Evolutionary conservation across 495 filamentous ascomycete genomes (phyloP).

Genomic region (Annulohypoxylon stygium): DNA sequence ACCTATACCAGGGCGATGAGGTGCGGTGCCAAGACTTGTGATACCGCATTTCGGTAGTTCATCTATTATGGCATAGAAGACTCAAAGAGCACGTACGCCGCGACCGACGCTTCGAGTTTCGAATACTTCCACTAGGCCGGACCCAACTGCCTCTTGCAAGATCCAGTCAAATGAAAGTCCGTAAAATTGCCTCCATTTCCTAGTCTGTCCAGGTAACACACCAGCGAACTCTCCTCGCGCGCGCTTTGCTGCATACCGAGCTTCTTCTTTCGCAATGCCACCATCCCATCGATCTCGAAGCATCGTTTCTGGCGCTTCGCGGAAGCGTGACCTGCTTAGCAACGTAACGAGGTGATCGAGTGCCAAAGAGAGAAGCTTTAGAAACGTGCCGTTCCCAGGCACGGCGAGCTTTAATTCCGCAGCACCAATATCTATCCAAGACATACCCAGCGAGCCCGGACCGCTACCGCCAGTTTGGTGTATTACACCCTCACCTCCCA

Average conservation of each 20-base stretch:
- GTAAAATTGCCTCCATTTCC: constrained; percentile 85
- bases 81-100: constrained; percentile 66
- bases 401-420: constrained; percentile 72
- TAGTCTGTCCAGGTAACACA: constrained; percentile 79
- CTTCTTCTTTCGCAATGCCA: constrained; percentile 70
- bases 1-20: not conserved
- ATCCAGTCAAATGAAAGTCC: constrained; percentile 85
- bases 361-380: constrained; percentile 75
- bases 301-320: constrained; percentile 74
- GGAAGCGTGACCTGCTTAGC: constrained; percentile 71
- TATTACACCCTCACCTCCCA: constrained; percentile 70
- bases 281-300: constrained; percentile 87
- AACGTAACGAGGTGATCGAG: constrained; percentile 75
- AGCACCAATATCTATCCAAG: constrained; percentile 26
- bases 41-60: not conserved
- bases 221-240: constrained; percentile 76
- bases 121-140: constrained; percentile 85
- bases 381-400: constrained; percentile 78
- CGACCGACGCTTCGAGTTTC: constrained; percentile 85
- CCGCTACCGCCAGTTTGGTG: constrained; percentile 64
- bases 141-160: constrained; percentile 80
- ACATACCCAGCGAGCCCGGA: constrained; percentile 37
- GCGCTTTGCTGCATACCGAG: constrained; percentile 69
- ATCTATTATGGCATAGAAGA: not conserved
- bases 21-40: not conserved